Percentiles rank a stretch among this genome's conserved stretches.
phyloP scores from a whole-genome alignment of 495 filamentous ascomycete genomes.

The Aspergillus mulundensis region DNA sequence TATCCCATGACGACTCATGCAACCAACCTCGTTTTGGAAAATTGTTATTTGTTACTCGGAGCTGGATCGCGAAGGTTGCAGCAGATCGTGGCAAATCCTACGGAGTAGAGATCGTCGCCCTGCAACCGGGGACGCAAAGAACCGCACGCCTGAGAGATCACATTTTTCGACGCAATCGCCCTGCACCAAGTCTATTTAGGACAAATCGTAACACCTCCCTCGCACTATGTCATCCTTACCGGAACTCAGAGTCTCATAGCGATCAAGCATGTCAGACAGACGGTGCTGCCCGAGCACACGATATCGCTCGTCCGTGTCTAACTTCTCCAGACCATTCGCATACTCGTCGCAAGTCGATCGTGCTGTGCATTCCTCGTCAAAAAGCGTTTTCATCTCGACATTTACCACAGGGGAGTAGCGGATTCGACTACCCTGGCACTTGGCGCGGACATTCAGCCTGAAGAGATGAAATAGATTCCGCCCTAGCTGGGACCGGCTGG shows the following conservation, averaged over 20 bases:
- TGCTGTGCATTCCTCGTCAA: conserved; percentile 29
- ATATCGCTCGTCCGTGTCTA: conserved; percentile 34
- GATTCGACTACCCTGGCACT: conserved; percentile 30
- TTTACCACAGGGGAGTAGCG: conserved; percentile 21
- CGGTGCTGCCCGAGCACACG: conserved; percentile 22
- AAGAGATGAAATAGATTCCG: conserved; percentile 42
- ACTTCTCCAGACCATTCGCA: conserved; percentile 36
- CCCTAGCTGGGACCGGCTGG: conserved; percentile 36
- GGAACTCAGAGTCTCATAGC: conserved; percentile 41
- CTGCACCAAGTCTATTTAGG: not conserved
- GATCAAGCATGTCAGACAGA: conserved; percentile 42
- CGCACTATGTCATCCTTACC: conserved; percentile 34
- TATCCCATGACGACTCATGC: too few relatives aligned
- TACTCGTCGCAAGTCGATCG: conserved; percentile 31
- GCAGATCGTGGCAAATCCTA: too few relatives aligned
- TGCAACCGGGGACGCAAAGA: too few relatives aligned
- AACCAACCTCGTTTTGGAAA: too few relatives aligned
- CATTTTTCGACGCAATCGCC: too few relatives aligned
- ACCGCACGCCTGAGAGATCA: too few relatives aligned
- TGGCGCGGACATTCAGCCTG: conserved; percentile 31
- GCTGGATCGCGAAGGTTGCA: too few relatives aligned
- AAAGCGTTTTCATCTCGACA: conserved; percentile 36
- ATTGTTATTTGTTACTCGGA: too few relatives aligned
- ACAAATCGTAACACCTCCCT: conserved; percentile 9
- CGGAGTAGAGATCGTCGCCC: too few relatives aligned